phyloP scores from a whole-genome alignment of 2,329 filamentous ascomycete species.

The Sarocladium oryzae region DNA sequence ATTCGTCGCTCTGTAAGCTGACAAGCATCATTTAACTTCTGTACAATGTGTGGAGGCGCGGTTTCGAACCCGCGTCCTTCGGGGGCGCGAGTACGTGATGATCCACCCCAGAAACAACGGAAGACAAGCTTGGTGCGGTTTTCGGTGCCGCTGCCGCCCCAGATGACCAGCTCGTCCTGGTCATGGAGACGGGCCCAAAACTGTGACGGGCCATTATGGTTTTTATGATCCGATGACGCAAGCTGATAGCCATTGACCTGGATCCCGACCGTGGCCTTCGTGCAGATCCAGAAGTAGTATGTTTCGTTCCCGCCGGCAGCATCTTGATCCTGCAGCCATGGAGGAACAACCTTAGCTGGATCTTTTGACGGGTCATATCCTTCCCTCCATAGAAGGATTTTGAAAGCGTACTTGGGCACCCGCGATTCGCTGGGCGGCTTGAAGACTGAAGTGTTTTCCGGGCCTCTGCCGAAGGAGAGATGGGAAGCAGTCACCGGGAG shows the following conservation, averaged over 20 bases:
- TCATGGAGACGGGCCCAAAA: conserved; percentile 66
- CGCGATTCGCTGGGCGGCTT: conserved; percentile 55
- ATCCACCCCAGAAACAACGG: conserved; percentile 51
- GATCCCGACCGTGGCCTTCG: conserved; percentile 71
- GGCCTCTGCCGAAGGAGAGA: conserved; percentile 71
- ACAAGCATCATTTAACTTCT: conserved; percentile 43
- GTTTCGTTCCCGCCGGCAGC: conserved; percentile 37
- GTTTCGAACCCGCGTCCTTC: conserved; percentile 21
- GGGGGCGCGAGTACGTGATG: conserved; percentile 32
- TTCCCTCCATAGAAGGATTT: conserved; percentile 63
- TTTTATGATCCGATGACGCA: conserved; percentile 46
- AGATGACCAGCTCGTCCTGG: conserved; percentile 72
- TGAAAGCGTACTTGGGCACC: conserved; percentile 76
- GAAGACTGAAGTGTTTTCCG: conserved; percentile 62
- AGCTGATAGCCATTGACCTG: conserved; percentile 68
- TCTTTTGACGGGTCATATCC: conserved; percentile 53
- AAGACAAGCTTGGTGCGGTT: conserved; percentile 43
- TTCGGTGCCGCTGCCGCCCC: conserved; percentile 36
- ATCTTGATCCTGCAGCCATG: conserved; percentile 22
- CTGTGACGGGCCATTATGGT: conserved; percentile 46
- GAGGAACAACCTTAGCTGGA: conserved; percentile 44
- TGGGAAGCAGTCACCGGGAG: conserved; percentile 61
- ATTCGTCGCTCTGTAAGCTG: conserved; percentile 38
- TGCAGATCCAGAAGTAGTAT: conserved; percentile 68
- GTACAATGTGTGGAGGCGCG: conserved; percentile 32